These are phyloP conservation scores for Chrysoporthe puriensis DNA, from an alignment of 2,329 filamentous ascomycete genomes.

Conservation along the genomic window DNA sequence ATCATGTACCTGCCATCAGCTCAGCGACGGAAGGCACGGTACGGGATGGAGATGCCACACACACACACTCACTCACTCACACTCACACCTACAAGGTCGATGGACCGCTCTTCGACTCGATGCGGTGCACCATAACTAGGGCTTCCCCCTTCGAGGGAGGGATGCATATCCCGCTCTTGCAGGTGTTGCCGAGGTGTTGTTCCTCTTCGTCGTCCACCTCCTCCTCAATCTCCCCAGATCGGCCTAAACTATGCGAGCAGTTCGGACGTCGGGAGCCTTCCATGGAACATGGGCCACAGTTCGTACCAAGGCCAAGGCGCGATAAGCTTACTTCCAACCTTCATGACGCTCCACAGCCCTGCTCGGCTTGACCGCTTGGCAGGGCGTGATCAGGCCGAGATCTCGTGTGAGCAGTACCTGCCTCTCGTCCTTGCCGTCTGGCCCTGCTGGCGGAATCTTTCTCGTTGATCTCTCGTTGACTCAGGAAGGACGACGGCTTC, in stretches of 20 bases:
- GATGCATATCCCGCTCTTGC: not conserved
- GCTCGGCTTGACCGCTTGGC: not conserved
- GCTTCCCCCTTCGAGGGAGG: not conserved
- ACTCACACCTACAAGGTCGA: not conserved
- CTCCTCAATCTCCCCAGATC: not conserved
- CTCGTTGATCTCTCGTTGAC: not conserved
- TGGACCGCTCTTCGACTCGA: not conserved
- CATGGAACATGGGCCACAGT: not conserved
- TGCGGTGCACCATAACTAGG: not conserved
- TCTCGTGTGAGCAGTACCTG: constrained; percentile 1
- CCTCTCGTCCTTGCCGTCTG: not conserved
- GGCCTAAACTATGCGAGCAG: not conserved
- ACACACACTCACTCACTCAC: not conserved
- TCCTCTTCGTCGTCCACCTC: not conserved
- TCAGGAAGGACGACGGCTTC: not conserved
- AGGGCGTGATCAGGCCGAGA: not conserved
- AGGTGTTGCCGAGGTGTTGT: not conserved
- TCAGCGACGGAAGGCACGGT: constrained; percentile 15
- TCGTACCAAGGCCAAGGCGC: not conserved
- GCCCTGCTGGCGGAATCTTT: not conserved
- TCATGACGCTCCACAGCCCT: not conserved
- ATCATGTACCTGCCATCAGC: constrained; percentile 14
- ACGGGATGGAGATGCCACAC: not conserved
- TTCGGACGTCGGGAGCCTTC: not conserved
- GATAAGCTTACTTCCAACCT: constrained; percentile 10